Evolutionary conservation across 768 basidiomycete genomes (phyloP).

Genomic region (Flagelloscypha sp.): DNA sequence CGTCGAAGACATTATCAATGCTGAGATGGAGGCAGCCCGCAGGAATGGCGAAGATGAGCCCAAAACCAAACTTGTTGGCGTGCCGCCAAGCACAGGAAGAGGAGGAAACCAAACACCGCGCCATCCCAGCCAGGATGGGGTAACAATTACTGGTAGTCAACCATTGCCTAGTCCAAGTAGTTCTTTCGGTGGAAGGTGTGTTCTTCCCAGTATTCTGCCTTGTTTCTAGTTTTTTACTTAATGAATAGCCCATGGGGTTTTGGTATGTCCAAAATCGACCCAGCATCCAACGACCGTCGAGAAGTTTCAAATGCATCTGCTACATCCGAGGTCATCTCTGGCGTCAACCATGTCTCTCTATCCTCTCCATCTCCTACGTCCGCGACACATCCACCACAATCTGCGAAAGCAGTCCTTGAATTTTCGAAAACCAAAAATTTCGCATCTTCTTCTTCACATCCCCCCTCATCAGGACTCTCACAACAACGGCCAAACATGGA

Average conservation of each 20-base stretch:
- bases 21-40: constrained; percentile 47
- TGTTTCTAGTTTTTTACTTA: constrained; percentile 47
- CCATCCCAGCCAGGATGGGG: too few relatives aligned
- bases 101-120: constrained; percentile 71
- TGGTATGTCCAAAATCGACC: constrained; percentile 87
- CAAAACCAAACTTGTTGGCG: constrained; percentile 58
- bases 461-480: too few relatives aligned
- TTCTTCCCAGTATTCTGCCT: constrained; percentile 1
- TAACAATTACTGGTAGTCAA: constrained; percentile 66
- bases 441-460: too few relatives aligned
- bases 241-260: constrained; percentile 89
- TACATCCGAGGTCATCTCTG: too few relatives aligned
- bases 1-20: constrained; percentile 62
- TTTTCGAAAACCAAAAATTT: too few relatives aligned
- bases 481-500: too few relatives aligned
- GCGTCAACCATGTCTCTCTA: too few relatives aligned
- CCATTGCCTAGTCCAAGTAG: constrained; percentile 61
- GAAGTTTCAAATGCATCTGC: too few relatives aligned
- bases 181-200: constrained; percentile 32
- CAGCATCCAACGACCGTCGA: too few relatives aligned
- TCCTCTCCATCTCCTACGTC: too few relatives aligned
- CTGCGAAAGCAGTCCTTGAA: too few relatives aligned
- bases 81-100: constrained; percentile 58
- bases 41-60: constrained; percentile 35
- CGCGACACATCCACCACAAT: too few relatives aligned